Evolutionary conservation across 2,329 filamentous ascomycete genomes (phyloP), one percentile per base, ranked within the genome.

Genomic region (Lachnum nothofagi): DNA sequence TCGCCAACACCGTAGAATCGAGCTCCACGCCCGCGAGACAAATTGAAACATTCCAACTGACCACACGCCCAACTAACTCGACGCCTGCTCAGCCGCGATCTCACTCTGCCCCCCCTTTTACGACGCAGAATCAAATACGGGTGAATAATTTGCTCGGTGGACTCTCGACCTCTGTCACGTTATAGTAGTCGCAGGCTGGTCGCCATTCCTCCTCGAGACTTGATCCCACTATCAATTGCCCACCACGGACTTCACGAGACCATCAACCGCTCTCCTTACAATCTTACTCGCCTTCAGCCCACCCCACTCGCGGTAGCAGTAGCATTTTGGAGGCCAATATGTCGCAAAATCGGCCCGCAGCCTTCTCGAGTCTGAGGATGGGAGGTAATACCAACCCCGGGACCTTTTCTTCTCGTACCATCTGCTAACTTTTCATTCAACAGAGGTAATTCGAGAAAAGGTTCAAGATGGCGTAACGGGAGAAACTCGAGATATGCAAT

Each of bases 391-490:
- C 42, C 47, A 25, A 31, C 37, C 34, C 14, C 44, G 31, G 42
- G 31, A 45, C 25, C 39, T 40, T 47, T 34, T 29, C 24, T 35
- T 37, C 16, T 22, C 20, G 27, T 35, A 45, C 45, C 52, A 50
- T 38, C 42, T 60, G 52, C 60, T 64, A 61, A 62, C 53, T 29
- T 46, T 44, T 44, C n/a, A 23, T 25, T 46, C 60, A 42, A 39
- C 66, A 97, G 93, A 98, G 79, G 87, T 97, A 59, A 89, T 98
- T 68, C 90, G 90, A 69, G 93, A 98, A 74, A 97, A 95, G 76
- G 93, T 98, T 60, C 93, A 98, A 71, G 93, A 98, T 78, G 93
- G 93, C 68, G 77, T 95, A 60, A 98, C 93, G 12, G 93, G 93
- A 63, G 93, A 98, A 70, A 95, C 90, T 64, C 86, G 88, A 70